Evolutionary conservation across 139 green algal genomes (phyloP).

Genomic region (Chlorella sp.): DNA sequence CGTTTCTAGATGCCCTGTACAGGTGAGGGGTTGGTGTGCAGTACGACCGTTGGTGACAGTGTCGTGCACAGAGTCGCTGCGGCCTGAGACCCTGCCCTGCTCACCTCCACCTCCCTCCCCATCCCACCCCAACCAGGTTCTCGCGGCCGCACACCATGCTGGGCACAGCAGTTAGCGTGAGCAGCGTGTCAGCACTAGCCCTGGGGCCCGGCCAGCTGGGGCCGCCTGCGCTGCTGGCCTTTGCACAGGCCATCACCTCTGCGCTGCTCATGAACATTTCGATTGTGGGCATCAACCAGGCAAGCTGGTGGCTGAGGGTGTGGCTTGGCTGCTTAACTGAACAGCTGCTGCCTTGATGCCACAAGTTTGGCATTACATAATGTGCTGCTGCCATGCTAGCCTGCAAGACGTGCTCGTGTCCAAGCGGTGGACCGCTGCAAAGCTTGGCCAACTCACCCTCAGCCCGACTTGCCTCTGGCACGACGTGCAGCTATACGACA

Average conservation of each 20-base stretch:
- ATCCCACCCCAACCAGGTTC: slow-evolving; percentile 50
- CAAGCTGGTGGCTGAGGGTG: not conserved
- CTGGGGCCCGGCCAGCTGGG: slow-evolving; percentile 37
- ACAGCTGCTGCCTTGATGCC: no score
- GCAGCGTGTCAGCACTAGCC: slow-evolving; percentile 85
- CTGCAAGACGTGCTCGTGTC: no score
- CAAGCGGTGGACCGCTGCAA: no score
- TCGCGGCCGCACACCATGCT: slow-evolving; percentile 92
- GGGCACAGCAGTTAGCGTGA: slow-evolving; percentile 85
- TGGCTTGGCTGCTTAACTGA: no score
- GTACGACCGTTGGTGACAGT: no score
- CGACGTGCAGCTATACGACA: slow-evolving; percentile 41
- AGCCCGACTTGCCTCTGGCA: no score
- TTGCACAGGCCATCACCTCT: slow-evolving; percentile 70
- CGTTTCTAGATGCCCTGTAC: slow-evolving; percentile 53
- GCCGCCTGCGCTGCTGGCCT: not conserved
- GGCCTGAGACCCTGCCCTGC: no score
- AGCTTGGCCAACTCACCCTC: no score
- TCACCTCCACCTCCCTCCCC: no score
- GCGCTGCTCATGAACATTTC: slow-evolving; percentile 95
- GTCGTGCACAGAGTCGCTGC: no score
- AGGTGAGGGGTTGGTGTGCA: not conserved
- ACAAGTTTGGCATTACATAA: no score
- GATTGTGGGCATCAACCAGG: slow-evolving; percentile 90
- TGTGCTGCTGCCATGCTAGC: not conserved